These are phyloP conservation scores for Acidomyces sp. DNA, from an alignment of 495 filamentous ascomycete species.

Conservation along the genomic window DNA sequence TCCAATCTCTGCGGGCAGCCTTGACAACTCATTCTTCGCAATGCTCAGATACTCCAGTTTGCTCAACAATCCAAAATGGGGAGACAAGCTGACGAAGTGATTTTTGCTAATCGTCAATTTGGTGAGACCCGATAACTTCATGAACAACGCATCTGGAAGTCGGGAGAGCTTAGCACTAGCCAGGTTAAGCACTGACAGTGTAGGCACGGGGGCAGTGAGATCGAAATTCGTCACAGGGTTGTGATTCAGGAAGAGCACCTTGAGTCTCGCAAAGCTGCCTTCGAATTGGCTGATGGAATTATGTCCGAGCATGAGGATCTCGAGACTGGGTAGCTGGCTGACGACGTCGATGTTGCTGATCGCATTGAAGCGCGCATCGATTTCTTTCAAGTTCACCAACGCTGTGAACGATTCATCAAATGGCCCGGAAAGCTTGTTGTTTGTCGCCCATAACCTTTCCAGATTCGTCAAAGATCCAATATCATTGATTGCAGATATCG, in stretches of 20 bases:
- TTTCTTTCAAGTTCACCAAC: slow-evolving; percentile 67
- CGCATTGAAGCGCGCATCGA: slow-evolving; percentile 86
- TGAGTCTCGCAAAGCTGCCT: slow-evolving; percentile 70
- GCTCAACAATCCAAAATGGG: slow-evolving; percentile 67
- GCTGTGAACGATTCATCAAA: slow-evolving; percentile 57
- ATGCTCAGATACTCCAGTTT: slow-evolving; percentile 87
- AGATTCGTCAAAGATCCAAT: slow-evolving; percentile 65
- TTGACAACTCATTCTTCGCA: slow-evolving; percentile 72
- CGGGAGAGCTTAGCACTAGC: slow-evolving; percentile 76
- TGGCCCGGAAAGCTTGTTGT: slow-evolving; percentile 68
- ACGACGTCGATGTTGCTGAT: slow-evolving; percentile 77
- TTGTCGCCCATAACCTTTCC: slow-evolving; percentile 87
- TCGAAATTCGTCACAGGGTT: slow-evolving; percentile 91
- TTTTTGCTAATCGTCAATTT: slow-evolving; percentile 88
- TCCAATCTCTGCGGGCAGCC: slow-evolving; percentile 74
- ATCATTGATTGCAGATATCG: slow-evolving; percentile 60
- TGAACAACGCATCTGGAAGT: slow-evolving; percentile 72
- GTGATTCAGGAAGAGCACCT: slow-evolving; percentile 73
- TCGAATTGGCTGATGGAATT: slow-evolving; percentile 80
- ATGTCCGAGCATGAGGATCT: slow-evolving; percentile 77
- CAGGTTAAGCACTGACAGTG: slow-evolving; percentile 71
- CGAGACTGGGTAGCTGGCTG: slow-evolving; percentile 67
- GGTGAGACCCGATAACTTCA: slow-evolving; percentile 71
- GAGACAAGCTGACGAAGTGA: slow-evolving; percentile 78
- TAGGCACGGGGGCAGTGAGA: slow-evolving; percentile 60